phyloP scores from a whole-genome alignment of 164 flowering plant genomes.

The Amborella trichopoda region DNA sequence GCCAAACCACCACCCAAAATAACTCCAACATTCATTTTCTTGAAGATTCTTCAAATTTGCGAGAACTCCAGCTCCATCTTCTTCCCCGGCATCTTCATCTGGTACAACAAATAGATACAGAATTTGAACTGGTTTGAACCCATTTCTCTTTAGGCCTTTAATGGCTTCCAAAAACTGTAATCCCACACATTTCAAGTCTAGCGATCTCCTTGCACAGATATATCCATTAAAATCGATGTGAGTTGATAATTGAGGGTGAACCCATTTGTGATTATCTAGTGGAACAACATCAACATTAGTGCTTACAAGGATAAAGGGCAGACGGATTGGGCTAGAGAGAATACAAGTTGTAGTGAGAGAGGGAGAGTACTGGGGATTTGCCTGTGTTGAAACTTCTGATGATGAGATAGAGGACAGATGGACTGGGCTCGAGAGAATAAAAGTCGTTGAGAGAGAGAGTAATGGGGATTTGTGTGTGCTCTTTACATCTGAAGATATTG shows the following conservation, averaged over 20 bases:
- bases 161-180: slow-evolving; percentile 91
- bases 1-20: slow-evolving; percentile 91
- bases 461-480: slow-evolving; percentile 70
- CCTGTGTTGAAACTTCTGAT: too few relatives aligned
- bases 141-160: slow-evolving; percentile 41
- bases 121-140: slow-evolving; percentile 51
- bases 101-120: slow-evolving; percentile 74
- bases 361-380: too few relatives aligned
- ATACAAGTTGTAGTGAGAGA: too few relatives aligned
- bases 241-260: slow-evolving; percentile 58
- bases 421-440: too few relatives aligned
- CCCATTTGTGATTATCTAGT: slow-evolving; percentile 65
- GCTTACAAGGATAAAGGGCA: slow-evolving; percentile 63
- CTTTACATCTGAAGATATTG: slow-evolving; percentile 76
- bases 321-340: slow-evolving; percentile 55
- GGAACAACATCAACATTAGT: slow-evolving; percentile 95
- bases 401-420: too few relatives aligned
- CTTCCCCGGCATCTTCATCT: slow-evolving; percentile 95
- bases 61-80: slow-evolving; percentile 66
- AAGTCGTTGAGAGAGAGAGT: slow-evolving; percentile 50
- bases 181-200: slow-evolving; percentile 99
- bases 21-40: slow-evolving; percentile 68
- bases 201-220: slow-evolving; percentile 81
- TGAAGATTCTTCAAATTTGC: slow-evolving; percentile 42
- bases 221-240: slow-evolving; percentile 42